phyloP scores from a whole-genome alignment of 1,284 basidiomycete genomes.

The Heterobasidion annosum region DNA sequence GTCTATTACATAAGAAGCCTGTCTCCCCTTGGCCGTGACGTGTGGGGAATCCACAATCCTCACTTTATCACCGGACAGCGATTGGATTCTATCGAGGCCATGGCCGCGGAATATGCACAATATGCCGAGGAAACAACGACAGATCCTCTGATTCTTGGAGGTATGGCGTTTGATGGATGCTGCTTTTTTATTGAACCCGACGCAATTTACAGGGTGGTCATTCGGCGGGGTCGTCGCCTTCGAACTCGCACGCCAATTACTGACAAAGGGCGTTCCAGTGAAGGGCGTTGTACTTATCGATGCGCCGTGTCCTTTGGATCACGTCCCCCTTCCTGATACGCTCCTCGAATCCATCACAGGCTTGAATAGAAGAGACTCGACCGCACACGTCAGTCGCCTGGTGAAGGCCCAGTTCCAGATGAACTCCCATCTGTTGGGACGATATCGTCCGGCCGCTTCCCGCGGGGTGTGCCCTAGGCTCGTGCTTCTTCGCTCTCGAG shows the following conservation, averaged over 20 bases:
- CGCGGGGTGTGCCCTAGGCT: slow-evolving; percentile 21
- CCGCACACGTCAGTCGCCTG: slow-evolving; percentile 9
- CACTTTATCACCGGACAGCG: slow-evolving; percentile 30
- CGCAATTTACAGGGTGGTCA: slow-evolving; percentile 50
- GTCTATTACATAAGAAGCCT: slow-evolving; percentile 43
- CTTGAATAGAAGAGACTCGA: slow-evolving; percentile 9
- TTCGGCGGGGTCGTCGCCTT: slow-evolving; percentile 67
- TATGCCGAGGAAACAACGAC: slow-evolving; percentile 23
- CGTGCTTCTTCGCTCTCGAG: slow-evolving; percentile 34
- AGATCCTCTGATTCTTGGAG: slow-evolving; percentile 45
- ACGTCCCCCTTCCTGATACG: slow-evolving; percentile 36
- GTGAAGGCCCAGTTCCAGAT: slow-evolving; percentile 31
- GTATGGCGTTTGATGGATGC: slow-evolving; percentile 23
- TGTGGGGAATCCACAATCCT: slow-evolving; percentile 58
- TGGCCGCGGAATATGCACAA: slow-evolving; percentile 44
- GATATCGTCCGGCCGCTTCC: slow-evolving; percentile 24
- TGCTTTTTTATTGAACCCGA: slow-evolving; percentile 2
- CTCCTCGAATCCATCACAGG: slow-evolving; percentile 29
- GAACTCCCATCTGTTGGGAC: slow-evolving; percentile 29
- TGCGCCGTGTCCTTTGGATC: slow-evolving; percentile 44
- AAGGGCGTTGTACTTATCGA: slow-evolving; percentile 59
- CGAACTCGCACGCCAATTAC: slow-evolving; percentile 50
- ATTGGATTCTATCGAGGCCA: slow-evolving; percentile 40
- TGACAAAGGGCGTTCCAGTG: slow-evolving; percentile 29
- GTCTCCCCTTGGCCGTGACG: slow-evolving; percentile 31